Evolutionary conservation across 2,329 filamentous ascomycete species (phyloP).

Genomic region (Colletotrichum aenigma): DNA sequence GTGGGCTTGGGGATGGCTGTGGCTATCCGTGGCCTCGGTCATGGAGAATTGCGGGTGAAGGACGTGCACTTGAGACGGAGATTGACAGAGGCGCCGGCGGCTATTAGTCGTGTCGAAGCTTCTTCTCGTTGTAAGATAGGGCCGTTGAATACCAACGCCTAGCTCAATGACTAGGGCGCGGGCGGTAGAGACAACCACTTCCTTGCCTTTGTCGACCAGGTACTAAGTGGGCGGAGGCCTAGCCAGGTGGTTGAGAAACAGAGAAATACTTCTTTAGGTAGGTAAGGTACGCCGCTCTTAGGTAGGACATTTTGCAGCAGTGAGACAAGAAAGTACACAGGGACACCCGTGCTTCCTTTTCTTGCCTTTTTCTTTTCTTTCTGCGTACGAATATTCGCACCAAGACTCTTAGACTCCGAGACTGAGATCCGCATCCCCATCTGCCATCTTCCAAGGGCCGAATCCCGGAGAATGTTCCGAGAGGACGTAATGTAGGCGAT

Average conservation of each 20-base stretch:
- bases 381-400: background rate
- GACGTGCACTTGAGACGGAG: background rate
- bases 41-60: background rate
- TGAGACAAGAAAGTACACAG: background rate
- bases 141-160: background rate
- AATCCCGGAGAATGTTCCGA: background rate
- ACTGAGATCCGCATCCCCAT: background rate
- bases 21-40: background rate
- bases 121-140: background rate
- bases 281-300: background rate
- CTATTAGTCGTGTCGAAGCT: background rate
- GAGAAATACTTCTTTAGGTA: background rate
- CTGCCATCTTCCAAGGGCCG: background rate
- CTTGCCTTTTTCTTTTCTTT: background rate
- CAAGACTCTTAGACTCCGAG: background rate
- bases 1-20: background rate
- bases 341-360: background rate
- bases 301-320: background rate
- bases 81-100: background rate
- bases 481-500: background rate
- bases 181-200: background rate
- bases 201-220: background rate
- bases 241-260: background rate
- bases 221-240: background rate
- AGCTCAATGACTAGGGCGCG: background rate